Evolutionary conservation across 2,329 filamentous ascomycete species (phyloP).

Genomic region (Pyrenochaeta sp.): DNA sequence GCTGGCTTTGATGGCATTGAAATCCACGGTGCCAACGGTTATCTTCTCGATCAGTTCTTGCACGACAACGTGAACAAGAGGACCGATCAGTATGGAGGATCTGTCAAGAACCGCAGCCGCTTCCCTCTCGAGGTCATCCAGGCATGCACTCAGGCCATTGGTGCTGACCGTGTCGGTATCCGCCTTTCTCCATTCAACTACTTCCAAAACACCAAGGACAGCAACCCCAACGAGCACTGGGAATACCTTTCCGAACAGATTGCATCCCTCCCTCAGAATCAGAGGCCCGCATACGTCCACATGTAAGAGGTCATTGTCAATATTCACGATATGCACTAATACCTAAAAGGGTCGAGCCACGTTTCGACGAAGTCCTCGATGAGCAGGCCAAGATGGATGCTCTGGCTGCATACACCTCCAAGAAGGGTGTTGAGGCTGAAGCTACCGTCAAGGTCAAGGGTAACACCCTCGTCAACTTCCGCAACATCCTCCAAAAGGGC

Average conservation of each 20-base stretch:
- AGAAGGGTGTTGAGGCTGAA: constrained; percentile 41
- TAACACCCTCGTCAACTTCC: constrained; percentile 45
- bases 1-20: constrained; percentile 51
- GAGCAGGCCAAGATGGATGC: constrained; percentile 49
- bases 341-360: constrained; percentile 41
- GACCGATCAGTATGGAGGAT: constrained; percentile 60
- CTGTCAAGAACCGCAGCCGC: constrained; percentile 59
- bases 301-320: constrained; percentile 32
- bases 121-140: constrained; percentile 64
- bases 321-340: constrained; percentile 6
- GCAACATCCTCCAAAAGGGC: constrained; percentile 57
- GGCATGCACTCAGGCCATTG: constrained; percentile 42
- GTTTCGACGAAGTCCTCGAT: constrained; percentile 47
- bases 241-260: constrained; percentile 54
- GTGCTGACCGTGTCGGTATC: constrained; percentile 42
- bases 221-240: constrained; percentile 56
- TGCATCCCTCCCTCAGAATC: constrained; percentile 35
- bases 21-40: constrained; percentile 51
- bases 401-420: constrained; percentile 46
- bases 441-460: constrained; percentile 32
- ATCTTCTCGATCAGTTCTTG: constrained; percentile 62
- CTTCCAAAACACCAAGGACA: constrained; percentile 52
- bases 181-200: constrained; percentile 46
- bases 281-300: constrained; percentile 43
- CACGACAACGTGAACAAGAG: constrained; percentile 59